A percentile compares a stretch with the other conserved stretches of the same genome.
Conservation (phyloP, 306 rosid species). For the Begonia loranthoides region DNA sequence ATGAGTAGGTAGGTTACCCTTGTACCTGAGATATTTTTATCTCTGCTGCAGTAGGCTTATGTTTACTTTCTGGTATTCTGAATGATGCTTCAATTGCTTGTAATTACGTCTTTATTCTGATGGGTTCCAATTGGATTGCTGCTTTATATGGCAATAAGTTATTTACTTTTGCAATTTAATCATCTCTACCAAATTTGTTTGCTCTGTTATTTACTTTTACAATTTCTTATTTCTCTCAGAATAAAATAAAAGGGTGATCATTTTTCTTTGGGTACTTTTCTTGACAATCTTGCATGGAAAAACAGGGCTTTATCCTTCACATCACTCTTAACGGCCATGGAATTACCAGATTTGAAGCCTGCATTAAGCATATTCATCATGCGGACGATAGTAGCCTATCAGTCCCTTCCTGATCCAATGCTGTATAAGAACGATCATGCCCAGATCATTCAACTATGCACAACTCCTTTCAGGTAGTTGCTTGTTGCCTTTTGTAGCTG, state of each 20-base stretch:
- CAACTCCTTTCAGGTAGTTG: constrained; percentile 78
- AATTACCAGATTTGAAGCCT: constrained; percentile 43
- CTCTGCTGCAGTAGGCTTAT: background rate
- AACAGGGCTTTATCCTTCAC: constrained; percentile 77
- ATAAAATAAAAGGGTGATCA: too few relatives aligned
- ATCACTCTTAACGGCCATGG: constrained; percentile 49
- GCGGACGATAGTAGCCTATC: constrained; percentile 70
- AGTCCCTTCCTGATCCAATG: constrained; percentile 73
- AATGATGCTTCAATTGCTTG: background rate
- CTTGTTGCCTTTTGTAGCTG: constrained; percentile 3
- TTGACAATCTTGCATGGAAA: constrained; percentile 5
- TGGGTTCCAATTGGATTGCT: too few relatives aligned
- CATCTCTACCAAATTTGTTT: too few relatives aligned
- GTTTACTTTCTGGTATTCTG: background rate
- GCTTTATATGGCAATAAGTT: too few relatives aligned
- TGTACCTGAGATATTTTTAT: background rate
- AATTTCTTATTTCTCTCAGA: too few relatives aligned
- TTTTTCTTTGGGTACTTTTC: too few relatives aligned
- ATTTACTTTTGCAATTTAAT: too few relatives aligned
- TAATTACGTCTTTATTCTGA: too few relatives aligned
- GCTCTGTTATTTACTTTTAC: too few relatives aligned
- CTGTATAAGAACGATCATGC: constrained; percentile 71
- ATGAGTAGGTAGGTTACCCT: constrained; percentile 56
- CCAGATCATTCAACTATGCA: constrained; percentile 65
- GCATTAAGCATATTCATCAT: constrained; percentile 50